Evolutionary conservation across 805 yeast species (phyloP).

Genomic region (Myxozyma neotropica): DNA sequence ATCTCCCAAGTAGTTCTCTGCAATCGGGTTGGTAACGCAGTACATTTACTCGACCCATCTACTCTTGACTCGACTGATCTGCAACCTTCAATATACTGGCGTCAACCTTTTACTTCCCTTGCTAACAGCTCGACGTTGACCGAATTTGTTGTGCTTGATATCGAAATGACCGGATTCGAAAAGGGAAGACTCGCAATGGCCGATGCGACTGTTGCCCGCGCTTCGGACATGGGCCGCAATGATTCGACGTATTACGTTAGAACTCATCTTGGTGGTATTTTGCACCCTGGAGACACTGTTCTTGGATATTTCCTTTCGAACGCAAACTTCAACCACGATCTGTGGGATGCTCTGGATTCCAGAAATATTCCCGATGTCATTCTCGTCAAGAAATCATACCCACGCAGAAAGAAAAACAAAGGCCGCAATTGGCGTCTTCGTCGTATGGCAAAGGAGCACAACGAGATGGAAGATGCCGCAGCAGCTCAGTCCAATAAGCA

Average conservation of each 20-base stretch:
- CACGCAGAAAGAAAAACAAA: constrained; percentile 72
- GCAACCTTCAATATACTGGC: constrained; percentile 73
- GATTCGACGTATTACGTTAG: constrained; percentile 81
- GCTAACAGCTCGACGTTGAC: constrained; percentile 63
- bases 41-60: constrained; percentile 85
- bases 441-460: constrained; percentile 97
- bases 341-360: constrained; percentile 71
- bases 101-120: constrained; percentile 75
- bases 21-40: constrained; percentile 74
- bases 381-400: constrained; percentile 84
- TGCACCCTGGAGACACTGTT: constrained; percentile 95
- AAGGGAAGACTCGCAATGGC: constrained; percentile 81
- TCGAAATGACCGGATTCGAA: constrained; percentile 84
- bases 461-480: constrained; percentile 69
- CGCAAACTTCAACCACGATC: constrained; percentile 83
- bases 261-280: constrained; percentile 88
- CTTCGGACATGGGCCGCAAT: constrained; percentile 83
- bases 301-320: constrained; percentile 86
- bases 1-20: constrained; percentile 82
- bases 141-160: constrained; percentile 89
- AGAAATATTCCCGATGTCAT: constrained; percentile 80
- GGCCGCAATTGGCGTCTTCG: constrained; percentile 87
- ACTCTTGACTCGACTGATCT: constrained; percentile 80
- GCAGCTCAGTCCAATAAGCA: constrained; percentile 46
- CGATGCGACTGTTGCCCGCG: constrained; percentile 87